Percentiles rank a stretch among this genome's conserved stretches.
Evolutionary conservation across 2,329 filamentous ascomycete species (phyloP).

Genomic region (Tolypocladium paradoxum): DNA sequence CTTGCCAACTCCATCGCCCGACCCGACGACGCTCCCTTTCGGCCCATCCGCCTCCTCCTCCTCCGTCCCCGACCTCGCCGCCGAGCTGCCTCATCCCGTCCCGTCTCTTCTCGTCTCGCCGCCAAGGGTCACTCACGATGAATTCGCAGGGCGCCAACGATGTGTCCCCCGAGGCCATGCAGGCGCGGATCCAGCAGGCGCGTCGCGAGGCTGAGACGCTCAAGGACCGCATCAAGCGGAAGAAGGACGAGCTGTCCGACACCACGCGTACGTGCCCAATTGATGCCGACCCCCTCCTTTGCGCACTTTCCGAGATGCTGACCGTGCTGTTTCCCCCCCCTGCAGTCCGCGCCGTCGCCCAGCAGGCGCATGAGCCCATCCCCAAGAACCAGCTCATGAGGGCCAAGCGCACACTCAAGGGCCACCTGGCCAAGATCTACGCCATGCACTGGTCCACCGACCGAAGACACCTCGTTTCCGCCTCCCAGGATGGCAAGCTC

Average conservation of each 20-base stretch:
- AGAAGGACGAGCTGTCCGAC: constrained; percentile 99
- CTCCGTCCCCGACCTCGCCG: constrained; percentile 1
- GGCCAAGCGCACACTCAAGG: constrained; percentile 91
- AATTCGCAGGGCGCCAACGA: constrained; percentile 48
- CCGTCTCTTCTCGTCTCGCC: constrained; percentile 3
- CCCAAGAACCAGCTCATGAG: constrained; percentile 92
- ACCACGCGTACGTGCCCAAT: constrained; percentile 69
- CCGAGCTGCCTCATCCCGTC: constrained; percentile 2
- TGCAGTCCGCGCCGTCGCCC: constrained; percentile 81
- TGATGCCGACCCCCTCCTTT: constrained; percentile 1
- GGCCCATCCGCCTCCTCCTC: constrained; percentile 7
- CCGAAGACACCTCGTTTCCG: constrained; percentile 90
- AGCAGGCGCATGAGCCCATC: constrained; percentile 84
- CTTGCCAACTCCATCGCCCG: constrained; percentile 15
- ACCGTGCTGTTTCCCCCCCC: constrained; percentile 6
- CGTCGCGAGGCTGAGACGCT: constrained; percentile 94
- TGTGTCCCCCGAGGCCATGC: constrained; percentile 68
- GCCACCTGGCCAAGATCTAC: constrained; percentile 98
- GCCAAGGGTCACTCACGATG: constrained; percentile 29
- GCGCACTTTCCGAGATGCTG: constrained; percentile 9
- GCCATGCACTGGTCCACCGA: constrained; percentile 99
- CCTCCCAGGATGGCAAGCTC: constrained; percentile 96
- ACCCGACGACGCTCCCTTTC: constrained; percentile 10
- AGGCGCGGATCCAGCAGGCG: constrained; percentile 84
- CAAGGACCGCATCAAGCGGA: constrained; percentile 98